Evolutionary conservation across 225 moss, liverwort and hornwort species (phyloP).

Genomic region (Physcomitrium patens): DNA sequence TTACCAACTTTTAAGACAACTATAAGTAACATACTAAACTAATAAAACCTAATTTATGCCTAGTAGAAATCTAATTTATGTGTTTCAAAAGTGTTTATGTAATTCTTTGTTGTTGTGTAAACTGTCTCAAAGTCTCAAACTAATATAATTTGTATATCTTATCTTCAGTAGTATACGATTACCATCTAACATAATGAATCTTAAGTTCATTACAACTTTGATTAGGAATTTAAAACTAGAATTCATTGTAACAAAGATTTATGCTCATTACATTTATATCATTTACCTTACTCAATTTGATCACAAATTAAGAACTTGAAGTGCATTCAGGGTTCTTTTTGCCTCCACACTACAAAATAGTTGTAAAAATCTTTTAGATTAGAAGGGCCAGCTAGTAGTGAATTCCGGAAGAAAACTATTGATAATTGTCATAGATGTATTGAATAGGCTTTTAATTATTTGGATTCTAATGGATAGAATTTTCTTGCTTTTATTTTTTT

Average conservation of each 20-base stretch:
- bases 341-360: slow-evolving; percentile 73
- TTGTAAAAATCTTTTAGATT: slow-evolving; percentile 74
- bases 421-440: slow-evolving; percentile 66
- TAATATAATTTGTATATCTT: background rate
- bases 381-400: slow-evolving; percentile 77
- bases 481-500: slow-evolving; percentile 6
- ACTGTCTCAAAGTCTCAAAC: background rate
- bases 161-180: background rate
- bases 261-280: background rate
- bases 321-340: slow-evolving; percentile 60
- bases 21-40: slow-evolving; percentile 48
- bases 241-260: slow-evolving; percentile 1
- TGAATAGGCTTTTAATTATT: slow-evolving; percentile 52
- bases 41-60: background rate
- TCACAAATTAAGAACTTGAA: slow-evolving; percentile 23
- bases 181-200: too few relatives aligned
- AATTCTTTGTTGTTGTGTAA: background rate
- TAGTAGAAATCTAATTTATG: background rate
- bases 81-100: background rate
- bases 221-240: background rate
- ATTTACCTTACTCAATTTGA: background rate
- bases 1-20: slow-evolving; percentile 88
- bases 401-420: slow-evolving; percentile 70
- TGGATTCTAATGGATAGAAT: background rate
- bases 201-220: too few relatives aligned